Conservation (phyloP, 2,329 filamentous ascomycete species). For the Fusarium tanahbumbuense region DNA sequence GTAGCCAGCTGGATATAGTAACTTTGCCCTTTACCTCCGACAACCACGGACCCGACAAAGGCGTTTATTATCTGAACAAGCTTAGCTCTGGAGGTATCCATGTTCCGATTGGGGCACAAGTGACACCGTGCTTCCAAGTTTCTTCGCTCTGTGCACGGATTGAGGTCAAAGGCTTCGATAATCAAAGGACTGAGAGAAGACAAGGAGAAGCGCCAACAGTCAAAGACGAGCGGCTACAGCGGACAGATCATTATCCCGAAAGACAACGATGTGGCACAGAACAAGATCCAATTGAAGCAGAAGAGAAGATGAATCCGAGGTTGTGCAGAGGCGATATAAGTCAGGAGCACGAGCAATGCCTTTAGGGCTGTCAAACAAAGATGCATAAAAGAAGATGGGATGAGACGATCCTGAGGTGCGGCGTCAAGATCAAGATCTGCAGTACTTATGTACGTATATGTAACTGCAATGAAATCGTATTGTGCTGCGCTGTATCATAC, state of each 20-base stretch:
- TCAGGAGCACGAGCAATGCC: slow-evolving; percentile 14
- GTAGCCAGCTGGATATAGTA: slow-evolving; percentile 42
- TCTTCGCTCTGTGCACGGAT: slow-evolving; percentile 28
- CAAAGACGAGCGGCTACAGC: slow-evolving; percentile 9
- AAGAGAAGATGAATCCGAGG: slow-evolving; percentile 9
- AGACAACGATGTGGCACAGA: slow-evolving; percentile 10
- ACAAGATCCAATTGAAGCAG: neutral
- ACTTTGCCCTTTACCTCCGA: slow-evolving; percentile 29
- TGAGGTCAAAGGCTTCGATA: slow-evolving; percentile 33
- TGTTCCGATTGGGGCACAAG: slow-evolving; percentile 21
- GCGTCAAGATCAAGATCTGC: slow-evolving; percentile 17
- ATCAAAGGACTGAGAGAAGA: neutral
- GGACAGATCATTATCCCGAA: slow-evolving; percentile 3
- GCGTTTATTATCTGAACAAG: slow-evolving; percentile 34
- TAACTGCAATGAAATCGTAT: neutral
- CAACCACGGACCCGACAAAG: slow-evolving; percentile 12
- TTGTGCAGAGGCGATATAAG: slow-evolving; percentile 17
- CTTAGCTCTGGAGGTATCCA: slow-evolving; percentile 11
- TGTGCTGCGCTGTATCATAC: slow-evolving; percentile 1
- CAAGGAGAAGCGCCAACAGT: neutral
- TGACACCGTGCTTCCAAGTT: slow-evolving; percentile 32
- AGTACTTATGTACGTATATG: slow-evolving; percentile 3
- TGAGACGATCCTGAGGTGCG: slow-evolving; percentile 27
- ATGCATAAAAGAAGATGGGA: slow-evolving; percentile 25
- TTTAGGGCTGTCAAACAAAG: slow-evolving; percentile 31